These are phyloP conservation scores for Cryomyces minteri DNA, from an alignment of 495 filamentous ascomycete genomes.

Conservation along the genomic window DNA sequence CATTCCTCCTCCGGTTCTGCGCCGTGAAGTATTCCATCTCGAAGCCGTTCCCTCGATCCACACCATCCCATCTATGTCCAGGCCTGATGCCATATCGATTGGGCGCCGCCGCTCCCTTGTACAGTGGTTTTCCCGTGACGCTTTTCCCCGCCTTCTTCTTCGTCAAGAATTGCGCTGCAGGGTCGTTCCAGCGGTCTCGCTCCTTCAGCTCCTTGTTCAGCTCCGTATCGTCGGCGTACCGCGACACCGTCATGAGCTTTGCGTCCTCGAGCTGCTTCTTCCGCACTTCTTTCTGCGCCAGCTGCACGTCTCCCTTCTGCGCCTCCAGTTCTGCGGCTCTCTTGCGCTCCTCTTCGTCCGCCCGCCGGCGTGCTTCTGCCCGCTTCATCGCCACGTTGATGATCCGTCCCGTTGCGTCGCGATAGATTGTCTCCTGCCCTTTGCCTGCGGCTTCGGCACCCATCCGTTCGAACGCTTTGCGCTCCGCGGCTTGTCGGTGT, in stretches of 20 bases:
- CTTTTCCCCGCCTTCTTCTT: slow-evolving; percentile 30
- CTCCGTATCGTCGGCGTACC: slow-evolving; percentile 61
- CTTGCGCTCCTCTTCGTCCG: slow-evolving; percentile 46
- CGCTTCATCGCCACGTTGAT: slow-evolving; percentile 83
- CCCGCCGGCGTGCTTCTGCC: slow-evolving; percentile 59
- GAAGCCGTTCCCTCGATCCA: slow-evolving; percentile 86
- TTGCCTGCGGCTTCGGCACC: slow-evolving; percentile 21
- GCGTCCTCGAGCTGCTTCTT: slow-evolving; percentile 55
- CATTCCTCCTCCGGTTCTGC: slow-evolving; percentile 52
- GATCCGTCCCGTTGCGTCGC: slow-evolving; percentile 80
- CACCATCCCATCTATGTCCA: slow-evolving; percentile 92
- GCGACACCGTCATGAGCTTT: slow-evolving; percentile 58
- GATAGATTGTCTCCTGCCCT: slow-evolving; percentile 68
- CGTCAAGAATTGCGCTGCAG: slow-evolving; percentile 61
- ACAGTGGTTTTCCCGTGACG: slow-evolving; percentile 49
- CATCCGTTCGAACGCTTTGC: slow-evolving; percentile 27
- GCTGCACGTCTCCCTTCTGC: slow-evolving; percentile 72
- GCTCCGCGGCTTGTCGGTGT: slow-evolving; percentile 26
- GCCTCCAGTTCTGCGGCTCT: slow-evolving; percentile 41
- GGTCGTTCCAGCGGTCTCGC: slow-evolving; percentile 76
- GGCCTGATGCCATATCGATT: slow-evolving; percentile 92
- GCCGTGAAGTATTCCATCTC: slow-evolving; percentile 89
- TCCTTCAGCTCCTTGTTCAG: slow-evolving; percentile 71
- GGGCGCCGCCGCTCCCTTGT: slow-evolving; percentile 59
- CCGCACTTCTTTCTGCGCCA: slow-evolving; percentile 32